Conservation (phyloP, 805 yeast species). For the Yarrowia sp. region DNA sequence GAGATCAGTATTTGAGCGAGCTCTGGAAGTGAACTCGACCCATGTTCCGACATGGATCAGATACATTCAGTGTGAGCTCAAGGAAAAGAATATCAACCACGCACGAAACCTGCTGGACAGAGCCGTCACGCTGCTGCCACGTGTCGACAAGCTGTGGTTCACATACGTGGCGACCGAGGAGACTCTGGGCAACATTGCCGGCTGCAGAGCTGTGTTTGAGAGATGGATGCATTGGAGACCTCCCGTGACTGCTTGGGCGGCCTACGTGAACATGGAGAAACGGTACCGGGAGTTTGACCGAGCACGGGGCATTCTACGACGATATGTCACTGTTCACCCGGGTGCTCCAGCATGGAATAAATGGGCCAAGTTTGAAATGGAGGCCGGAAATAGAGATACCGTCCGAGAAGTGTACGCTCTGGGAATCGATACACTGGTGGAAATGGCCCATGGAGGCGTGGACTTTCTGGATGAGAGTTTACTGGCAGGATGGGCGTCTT, state of each 20-base stretch:
- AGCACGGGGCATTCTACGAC: constrained; percentile 64
- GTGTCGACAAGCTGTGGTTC: constrained; percentile 86
- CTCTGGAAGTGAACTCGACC: constrained; percentile 74
- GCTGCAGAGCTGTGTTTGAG: constrained; percentile 70
- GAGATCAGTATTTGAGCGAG: constrained; percentile 86
- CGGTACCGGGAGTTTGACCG: constrained; percentile 66
- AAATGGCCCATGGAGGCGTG: constrained; percentile 45
- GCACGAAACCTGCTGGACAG: constrained; percentile 86
- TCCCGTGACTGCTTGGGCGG: constrained; percentile 67
- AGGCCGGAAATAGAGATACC: constrained; percentile 55
- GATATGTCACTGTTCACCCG: constrained; percentile 63
- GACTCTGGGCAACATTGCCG: constrained; percentile 65
- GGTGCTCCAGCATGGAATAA: constrained; percentile 67
- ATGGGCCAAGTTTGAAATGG: constrained; percentile 77
- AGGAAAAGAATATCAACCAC: constrained; percentile 76
- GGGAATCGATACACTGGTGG: constrained; percentile 63
- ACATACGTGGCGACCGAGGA: constrained; percentile 84
- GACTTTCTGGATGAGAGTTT: constrained; percentile 52
- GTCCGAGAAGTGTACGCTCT: constrained; percentile 71
- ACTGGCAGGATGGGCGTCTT: constrained; percentile 65
- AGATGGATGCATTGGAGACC: constrained; percentile 88
- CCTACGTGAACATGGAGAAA: constrained; percentile 74
- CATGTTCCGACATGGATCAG: constrained; percentile 86
- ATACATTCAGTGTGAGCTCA: constrained; percentile 79
- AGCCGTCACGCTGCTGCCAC: constrained; percentile 74